These are phyloP conservation scores for Colletotrichum lentis DNA, from an alignment of 2,329 filamentous ascomycete species.

Conservation along the genomic window DNA sequence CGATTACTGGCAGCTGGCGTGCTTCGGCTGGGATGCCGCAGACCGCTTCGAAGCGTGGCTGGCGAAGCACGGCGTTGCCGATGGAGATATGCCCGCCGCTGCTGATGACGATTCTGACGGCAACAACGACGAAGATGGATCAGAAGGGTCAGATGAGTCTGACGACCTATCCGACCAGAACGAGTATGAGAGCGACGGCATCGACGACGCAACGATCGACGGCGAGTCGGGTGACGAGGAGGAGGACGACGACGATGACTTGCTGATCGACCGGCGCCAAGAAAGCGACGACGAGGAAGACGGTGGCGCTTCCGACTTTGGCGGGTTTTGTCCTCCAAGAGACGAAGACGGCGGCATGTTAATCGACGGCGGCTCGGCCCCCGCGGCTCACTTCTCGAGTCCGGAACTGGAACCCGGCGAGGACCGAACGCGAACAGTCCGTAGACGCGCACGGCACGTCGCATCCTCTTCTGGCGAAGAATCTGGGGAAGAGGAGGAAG, in stretches of 20 bases:
- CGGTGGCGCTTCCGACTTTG: conserved; percentile 24
- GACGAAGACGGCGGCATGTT: conserved; percentile 36
- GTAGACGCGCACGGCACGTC: conserved; percentile 44
- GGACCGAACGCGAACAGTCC: neutral
- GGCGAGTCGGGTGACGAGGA: conserved; percentile 38
- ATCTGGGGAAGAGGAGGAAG: conserved; percentile 42
- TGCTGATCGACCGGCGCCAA: conserved; percentile 15
- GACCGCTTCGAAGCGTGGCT: conserved; percentile 21
- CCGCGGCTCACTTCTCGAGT: conserved; percentile 44
- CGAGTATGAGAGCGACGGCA: conserved; percentile 52
- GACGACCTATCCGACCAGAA: conserved; percentile 37
- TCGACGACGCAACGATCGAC: conserved; percentile 48
- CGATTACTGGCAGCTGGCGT: conserved; percentile 20
- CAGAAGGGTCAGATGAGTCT: neutral
- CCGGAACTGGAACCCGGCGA: conserved; percentile 42
- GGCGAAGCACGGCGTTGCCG: conserved; percentile 18
- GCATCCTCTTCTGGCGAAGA: conserved; percentile 40
- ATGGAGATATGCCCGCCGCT: conserved; percentile 1
- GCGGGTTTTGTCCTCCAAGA: conserved; percentile 16
- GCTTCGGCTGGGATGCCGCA: conserved; percentile 31
- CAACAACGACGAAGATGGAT: neutral
- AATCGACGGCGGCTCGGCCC: conserved; percentile 27
- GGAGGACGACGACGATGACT: conserved; percentile 33
- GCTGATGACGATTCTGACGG: neutral
- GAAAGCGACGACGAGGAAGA: conserved; percentile 43